Conservation (phyloP, 345 rosid species). For the Gossypium stocksii region DNA sequence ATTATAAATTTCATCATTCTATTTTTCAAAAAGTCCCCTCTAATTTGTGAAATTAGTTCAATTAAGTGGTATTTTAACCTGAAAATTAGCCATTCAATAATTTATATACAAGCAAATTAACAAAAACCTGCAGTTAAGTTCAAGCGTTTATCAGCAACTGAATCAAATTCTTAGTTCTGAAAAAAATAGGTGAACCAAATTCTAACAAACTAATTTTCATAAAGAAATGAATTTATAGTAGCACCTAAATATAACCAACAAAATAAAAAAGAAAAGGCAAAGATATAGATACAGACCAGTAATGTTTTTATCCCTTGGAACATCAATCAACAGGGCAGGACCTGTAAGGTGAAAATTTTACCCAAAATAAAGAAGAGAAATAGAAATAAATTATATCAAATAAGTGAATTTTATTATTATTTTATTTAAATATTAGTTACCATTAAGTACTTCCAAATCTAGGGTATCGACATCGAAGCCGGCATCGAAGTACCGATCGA, state of each 20-base stretch:
- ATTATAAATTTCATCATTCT: too few relatives aligned
- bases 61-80: too few relatives aligned
- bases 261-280: background rate
- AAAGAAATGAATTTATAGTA: too few relatives aligned
- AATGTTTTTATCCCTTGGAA: slow-evolving; percentile 56
- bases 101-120: too few relatives aligned
- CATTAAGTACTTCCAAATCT: slow-evolving; percentile 63
- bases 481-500: slow-evolving; percentile 79
- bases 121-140: too few relatives aligned
- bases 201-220: too few relatives aligned
- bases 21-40: too few relatives aligned
- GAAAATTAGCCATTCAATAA: too few relatives aligned
- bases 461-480: slow-evolving; percentile 90
- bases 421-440: slow-evolving; percentile 18
- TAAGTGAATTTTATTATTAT: background rate
- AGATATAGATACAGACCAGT: slow-evolving; percentile 41
- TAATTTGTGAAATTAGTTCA: too few relatives aligned
- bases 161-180: too few relatives aligned
- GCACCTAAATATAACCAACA: background rate
- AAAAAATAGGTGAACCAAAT: too few relatives aligned
- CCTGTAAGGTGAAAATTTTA: slow-evolving; percentile 23
- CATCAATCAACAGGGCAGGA: slow-evolving; percentile 53
- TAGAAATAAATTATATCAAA: background rate
- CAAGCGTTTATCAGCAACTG: too few relatives aligned
- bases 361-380: background rate